Evolutionary conservation across 768 basidiomycete genomes (phyloP).

Genomic region (Leccinum subtestaceum): DNA sequence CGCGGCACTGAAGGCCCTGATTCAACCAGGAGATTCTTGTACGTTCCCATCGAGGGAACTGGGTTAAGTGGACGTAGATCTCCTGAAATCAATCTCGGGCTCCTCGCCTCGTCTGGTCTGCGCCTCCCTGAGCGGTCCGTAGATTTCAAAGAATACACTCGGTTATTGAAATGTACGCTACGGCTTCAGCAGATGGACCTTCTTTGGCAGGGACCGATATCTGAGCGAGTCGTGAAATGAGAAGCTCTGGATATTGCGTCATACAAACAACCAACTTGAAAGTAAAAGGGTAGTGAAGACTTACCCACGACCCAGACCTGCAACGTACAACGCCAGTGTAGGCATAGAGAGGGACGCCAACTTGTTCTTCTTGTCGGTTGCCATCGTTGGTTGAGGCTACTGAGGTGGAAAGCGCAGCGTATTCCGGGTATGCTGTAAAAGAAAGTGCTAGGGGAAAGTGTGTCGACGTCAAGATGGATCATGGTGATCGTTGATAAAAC

Average conservation of each 20-base stretch:
- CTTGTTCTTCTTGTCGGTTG: slow-evolving; percentile 70
- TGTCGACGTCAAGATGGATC: too few relatives aligned
- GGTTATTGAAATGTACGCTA: slow-evolving; percentile 58
- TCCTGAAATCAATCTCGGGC: slow-evolving; percentile 58
- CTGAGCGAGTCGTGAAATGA: slow-evolving; percentile 95
- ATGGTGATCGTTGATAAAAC: too few relatives aligned
- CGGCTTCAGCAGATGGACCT: slow-evolving; percentile 86
- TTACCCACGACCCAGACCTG: slow-evolving; percentile 96
- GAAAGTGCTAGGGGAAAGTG: too few relatives aligned
- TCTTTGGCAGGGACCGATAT: slow-evolving; percentile 97
- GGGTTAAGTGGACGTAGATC: too few relatives aligned
- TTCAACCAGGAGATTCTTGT: slow-evolving; percentile 25
- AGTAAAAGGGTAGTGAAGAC: slow-evolving; percentile 25
- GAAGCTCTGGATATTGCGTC: slow-evolving; percentile 62
- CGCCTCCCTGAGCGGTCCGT: slow-evolving; percentile 58
- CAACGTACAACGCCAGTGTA: slow-evolving; percentile 95
- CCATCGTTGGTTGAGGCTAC: slow-evolving; percentile 30
- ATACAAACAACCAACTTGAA: slow-evolving; percentile 2
- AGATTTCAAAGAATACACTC: too few relatives aligned
- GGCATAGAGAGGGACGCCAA: slow-evolving; percentile 88
- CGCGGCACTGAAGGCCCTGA: slow-evolving; percentile 8
- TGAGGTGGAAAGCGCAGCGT: too few relatives aligned
- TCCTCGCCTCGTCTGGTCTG: slow-evolving; percentile 87
- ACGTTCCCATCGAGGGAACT: slow-evolving; percentile 10
- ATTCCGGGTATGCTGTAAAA: too few relatives aligned